Evolutionary conservation across 192 early-diverging fungal genomes (phyloP).

Genomic region (Umbelopsis sp.): DNA sequence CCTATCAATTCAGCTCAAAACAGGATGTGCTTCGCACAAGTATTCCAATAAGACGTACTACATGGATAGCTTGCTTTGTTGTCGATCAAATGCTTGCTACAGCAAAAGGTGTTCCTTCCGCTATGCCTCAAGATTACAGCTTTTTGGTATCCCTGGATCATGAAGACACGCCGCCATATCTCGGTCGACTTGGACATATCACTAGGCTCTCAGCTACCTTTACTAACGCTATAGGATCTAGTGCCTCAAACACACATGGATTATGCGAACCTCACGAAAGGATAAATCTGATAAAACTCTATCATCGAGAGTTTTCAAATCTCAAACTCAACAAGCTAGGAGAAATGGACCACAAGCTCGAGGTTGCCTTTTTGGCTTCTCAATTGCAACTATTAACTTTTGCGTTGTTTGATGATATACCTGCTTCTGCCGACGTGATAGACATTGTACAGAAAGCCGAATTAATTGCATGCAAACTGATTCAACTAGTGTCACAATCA

Average conservation of each 20-base stretch:
- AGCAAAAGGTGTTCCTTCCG: not conserved
- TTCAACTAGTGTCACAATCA: conserved; percentile 1
- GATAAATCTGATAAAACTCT: conserved; percentile 14
- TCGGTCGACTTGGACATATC: conserved; percentile 11
- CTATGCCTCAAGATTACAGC: not conserved
- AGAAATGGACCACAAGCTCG: conserved; percentile 3
- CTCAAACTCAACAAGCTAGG: conserved; percentile 3
- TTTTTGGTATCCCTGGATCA: not conserved
- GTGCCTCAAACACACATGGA: not conserved
- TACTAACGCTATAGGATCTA: not conserved
- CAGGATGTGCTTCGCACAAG: conserved; percentile 36
- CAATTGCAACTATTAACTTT: conserved; percentile 6
- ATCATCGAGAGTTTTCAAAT: conserved; percentile 5
- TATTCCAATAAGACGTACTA: conserved; percentile 6
- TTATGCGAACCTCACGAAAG: not conserved
- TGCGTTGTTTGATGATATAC: conserved; percentile 8
- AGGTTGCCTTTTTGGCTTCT: not conserved
- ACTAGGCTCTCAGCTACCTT: not conserved
- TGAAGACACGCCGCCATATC: not conserved
- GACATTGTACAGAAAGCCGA: conserved; percentile 9
- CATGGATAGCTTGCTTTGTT: conserved; percentile 17
- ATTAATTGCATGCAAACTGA: not conserved
- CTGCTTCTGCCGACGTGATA: not conserved
- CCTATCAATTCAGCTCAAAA: conserved; percentile 25
- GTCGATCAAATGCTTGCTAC: conserved; percentile 5